Conservation (phyloP, 495 filamentous ascomycete genomes). For the Aspergillus wentii region DNA sequence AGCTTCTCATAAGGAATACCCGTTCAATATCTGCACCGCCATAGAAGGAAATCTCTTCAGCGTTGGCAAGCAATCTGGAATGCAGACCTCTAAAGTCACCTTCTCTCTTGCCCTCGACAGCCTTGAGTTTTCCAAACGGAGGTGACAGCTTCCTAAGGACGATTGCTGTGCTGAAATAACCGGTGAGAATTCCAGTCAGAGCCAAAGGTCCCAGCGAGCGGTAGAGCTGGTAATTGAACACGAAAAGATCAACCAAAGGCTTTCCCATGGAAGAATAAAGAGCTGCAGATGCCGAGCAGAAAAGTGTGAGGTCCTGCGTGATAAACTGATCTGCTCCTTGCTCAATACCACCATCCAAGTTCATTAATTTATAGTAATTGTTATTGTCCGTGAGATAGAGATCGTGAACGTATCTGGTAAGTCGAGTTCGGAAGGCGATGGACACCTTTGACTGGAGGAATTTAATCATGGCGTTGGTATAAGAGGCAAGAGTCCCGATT, state of each 20-base stretch:
- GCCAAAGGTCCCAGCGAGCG: constrained; percentile 88
- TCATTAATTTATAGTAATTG: constrained; percentile 93
- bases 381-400: constrained; percentile 90
- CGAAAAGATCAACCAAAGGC: constrained; percentile 88
- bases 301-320: constrained; percentile 91
- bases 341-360: constrained; percentile 88
- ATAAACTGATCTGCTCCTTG: constrained; percentile 96
- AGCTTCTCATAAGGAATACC: constrained; percentile 80
- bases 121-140: constrained; percentile 94
- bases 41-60: constrained; percentile 99
- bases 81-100: constrained; percentile 91
- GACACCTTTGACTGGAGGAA: constrained; percentile 97
- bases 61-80: constrained; percentile 88
- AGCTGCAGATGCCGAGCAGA: constrained; percentile 88
- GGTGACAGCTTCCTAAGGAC: constrained; percentile 83
- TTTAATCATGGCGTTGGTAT: constrained; percentile 97
- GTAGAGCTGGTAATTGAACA: constrained; percentile 96
- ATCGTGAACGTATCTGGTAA: constrained; percentile 97
- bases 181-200: constrained; percentile 75
- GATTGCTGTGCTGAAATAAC: constrained; percentile 89
- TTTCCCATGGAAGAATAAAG: constrained; percentile 96
- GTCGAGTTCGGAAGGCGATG: constrained; percentile 92
- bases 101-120: constrained; percentile 87
- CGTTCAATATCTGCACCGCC: constrained; percentile 92
- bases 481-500: constrained; percentile 71